Conservation (phyloP, 371 early-diverging fungal species). For the Mortierella sp. region DNA sequence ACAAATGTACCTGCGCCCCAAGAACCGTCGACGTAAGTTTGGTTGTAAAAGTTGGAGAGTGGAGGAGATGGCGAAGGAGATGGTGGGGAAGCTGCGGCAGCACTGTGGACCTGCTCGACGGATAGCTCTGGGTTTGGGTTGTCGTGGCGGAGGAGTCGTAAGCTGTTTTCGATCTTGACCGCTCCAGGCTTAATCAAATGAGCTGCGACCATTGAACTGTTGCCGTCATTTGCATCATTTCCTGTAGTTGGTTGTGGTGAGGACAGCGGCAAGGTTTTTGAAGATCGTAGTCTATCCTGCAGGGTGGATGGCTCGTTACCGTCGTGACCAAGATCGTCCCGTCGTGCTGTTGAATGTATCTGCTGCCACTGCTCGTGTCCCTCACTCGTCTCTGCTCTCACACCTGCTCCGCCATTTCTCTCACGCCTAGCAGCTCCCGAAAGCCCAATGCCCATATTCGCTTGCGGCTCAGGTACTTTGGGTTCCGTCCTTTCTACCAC, state of each 20-base stretch:
- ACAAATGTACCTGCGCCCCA: slow-evolving; percentile 47
- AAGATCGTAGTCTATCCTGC: not conserved
- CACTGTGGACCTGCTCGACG: not conserved
- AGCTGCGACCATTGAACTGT: not conserved
- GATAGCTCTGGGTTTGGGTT: not conserved
- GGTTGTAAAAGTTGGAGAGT: slow-evolving; percentile 26
- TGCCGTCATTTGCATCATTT: not conserved
- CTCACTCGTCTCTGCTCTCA: slow-evolving; percentile 3
- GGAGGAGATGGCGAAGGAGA: not conserved
- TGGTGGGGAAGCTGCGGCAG: not conserved
- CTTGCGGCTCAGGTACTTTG: too few relatives aligned
- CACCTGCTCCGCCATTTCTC: not conserved
- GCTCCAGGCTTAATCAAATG: not conserved
- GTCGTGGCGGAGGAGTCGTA: not conserved
- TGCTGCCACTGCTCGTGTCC: not conserved
- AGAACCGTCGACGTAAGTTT: slow-evolving; percentile 40
- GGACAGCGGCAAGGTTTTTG: not conserved
- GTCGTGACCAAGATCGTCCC: not conserved
- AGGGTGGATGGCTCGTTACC: not conserved
- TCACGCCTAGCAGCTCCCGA: not conserved
- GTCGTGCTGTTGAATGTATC: not conserved
- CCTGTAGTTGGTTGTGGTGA: not conserved
- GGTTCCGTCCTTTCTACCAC: too few relatives aligned
- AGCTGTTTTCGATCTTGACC: not conserved
- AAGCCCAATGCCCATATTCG: too few relatives aligned